These are phyloP conservation scores for Botrytis galanthina DNA, from an alignment of 2,329 filamentous ascomycete genomes.

Conservation along the genomic window DNA sequence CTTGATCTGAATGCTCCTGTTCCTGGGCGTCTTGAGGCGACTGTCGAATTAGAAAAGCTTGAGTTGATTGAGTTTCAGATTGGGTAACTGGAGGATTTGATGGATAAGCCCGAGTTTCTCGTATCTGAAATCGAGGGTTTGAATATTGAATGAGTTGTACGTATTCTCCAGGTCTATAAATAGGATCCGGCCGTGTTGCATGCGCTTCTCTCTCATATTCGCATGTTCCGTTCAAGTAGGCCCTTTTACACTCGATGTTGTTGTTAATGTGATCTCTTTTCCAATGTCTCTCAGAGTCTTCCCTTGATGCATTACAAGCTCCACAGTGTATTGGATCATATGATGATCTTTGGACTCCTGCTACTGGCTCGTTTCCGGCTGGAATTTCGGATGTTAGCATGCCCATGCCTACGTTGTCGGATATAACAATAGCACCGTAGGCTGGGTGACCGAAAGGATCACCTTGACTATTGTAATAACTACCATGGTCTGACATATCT, in stretches of 20 bases:
- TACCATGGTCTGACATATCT: not conserved
- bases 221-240: not conserved
- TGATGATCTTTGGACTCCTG: not conserved
- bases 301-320: not conserved
- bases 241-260: not conserved
- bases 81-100: not conserved
- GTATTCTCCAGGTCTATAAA: not conserved
- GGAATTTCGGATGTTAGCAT: not conserved
- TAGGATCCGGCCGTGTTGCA: not conserved
- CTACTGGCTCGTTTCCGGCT: not conserved
- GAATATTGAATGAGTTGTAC: not conserved
- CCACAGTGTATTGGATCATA: not conserved
- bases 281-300: not conserved
- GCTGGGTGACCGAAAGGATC: not conserved
- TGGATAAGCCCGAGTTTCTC: not conserved
- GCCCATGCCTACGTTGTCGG: not conserved
- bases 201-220: not conserved
- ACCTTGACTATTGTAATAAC: not conserved
- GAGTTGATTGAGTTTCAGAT: not conserved
- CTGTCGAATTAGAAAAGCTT: not conserved
- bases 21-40: not conserved
- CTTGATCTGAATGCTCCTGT: not conserved
- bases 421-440: too few relatives aligned
- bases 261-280: not conserved
- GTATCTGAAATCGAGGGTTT: not conserved